Conservation (phyloP, 768 basidiomycete species). For the Cystofilobasidium capitatum region DNA sequence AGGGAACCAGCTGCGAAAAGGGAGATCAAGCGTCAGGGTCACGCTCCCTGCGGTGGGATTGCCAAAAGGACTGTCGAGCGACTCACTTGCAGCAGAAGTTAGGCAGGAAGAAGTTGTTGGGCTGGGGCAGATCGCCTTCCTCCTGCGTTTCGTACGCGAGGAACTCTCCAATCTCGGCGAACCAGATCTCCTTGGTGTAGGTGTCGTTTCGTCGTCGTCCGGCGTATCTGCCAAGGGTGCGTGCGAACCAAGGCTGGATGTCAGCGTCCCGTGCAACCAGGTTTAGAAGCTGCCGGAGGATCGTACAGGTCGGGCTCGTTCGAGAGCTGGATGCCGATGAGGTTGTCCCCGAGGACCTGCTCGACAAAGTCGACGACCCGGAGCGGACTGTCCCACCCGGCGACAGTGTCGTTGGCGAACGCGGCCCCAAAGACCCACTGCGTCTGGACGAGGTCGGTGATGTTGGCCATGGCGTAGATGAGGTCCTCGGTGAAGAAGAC, state of each 20-base stretch:
- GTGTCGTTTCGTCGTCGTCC: conserved; percentile 34
- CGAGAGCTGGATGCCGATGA: conserved; percentile 61
- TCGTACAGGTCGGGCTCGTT: conserved; percentile 70
- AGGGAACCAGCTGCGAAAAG: conserved; percentile 44
- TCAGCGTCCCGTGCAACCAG: not conserved
- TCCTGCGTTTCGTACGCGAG: conserved; percentile 45
- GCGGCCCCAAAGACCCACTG: conserved; percentile 52
- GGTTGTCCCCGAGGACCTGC: conserved; percentile 53
- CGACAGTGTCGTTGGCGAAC: conserved; percentile 53
- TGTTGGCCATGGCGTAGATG: conserved; percentile 51
- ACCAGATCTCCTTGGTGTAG: conserved; percentile 45
- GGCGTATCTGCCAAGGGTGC: conserved; percentile 32
- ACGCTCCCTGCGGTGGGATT: not conserved
- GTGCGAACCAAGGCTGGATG: not conserved
- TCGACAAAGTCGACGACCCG: conserved; percentile 51
- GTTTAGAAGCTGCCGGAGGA: not conserved
- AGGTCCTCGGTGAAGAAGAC: conserved; percentile 38
- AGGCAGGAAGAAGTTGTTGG: conserved; percentile 50
- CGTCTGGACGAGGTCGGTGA: conserved; percentile 52
- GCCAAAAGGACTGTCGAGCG: not conserved
- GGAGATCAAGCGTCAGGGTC: not conserved
- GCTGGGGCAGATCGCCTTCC: conserved; percentile 42
- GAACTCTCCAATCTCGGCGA: conserved; percentile 46
- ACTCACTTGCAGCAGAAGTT: conserved; percentile 48
- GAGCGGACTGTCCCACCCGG: conserved; percentile 44